Base-by-base conservation (phyloP, 345 rosid genomes). In the Bruguiera gymnorhiza region DNA sequence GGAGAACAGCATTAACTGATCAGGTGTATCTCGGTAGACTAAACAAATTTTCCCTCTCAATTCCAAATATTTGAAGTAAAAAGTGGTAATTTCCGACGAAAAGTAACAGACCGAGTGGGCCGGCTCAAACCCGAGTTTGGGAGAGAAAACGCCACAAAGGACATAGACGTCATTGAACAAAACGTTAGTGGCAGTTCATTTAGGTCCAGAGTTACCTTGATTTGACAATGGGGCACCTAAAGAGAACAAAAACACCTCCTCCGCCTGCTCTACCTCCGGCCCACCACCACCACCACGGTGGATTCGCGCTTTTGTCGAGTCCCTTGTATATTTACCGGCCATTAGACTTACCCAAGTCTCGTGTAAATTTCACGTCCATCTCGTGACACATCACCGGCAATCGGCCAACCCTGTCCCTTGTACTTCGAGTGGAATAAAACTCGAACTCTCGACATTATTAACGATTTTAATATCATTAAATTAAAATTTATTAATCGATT, bases 291-390 rank as follows among this genome's bases (percentile, higher is more conserved):
- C 50, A 2, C 50, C 4, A 43, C 50, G 50, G 50, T 43, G 50
- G 50, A 13, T 43, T 13, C 50, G 50, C 15, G 50, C 50, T 43
- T 43, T 43, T 13, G 48, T 43, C 48, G 48, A 43, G 15, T 18
- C 51, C 65, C 55, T 69, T 37, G n/a, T 3, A 13, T 13, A 13
- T 18, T 9, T 13, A 30, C 8, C 31, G 20, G 36, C 48, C 24
- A 7, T 6, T 50, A 34, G 23, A 20, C 23, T 32, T 65, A 23
- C 54, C 65, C 56, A 66, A 11, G 30, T 66, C 72, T 70, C 75
- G 80, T 75, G 72, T 60, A 23, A 48, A 32, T 51, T 78, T 78
- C 77, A 73, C 31, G 18, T 31, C 56, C 30, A 52, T 78, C 78
- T 70, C 73, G 76, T 82, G 78, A 75, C 24, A 29, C 63, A 3